Evolutionary conservation across 345 rosid genomes (phyloP), one percentile per base, ranked within the genome.

Genomic region (Heritiera littoralis): DNA sequence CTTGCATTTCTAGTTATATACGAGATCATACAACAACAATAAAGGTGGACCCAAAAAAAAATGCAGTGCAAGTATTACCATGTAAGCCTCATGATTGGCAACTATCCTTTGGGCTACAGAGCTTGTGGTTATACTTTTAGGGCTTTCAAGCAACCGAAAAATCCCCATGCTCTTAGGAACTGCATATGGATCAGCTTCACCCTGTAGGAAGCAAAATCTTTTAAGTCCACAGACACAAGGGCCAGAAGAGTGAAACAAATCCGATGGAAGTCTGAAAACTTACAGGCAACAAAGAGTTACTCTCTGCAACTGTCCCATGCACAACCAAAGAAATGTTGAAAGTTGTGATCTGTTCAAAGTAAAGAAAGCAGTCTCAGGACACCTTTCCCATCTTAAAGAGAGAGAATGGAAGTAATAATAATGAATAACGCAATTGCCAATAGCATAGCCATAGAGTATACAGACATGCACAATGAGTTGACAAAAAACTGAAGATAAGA

Each of bases 301-400:
- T 84, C 85, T 95, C 99, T 7, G 98, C 89, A 64, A 93, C 81
- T 68, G 98, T 92, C 72, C 99, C 98, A 77, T 83, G 98, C 85
- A 92, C 98, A 46, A 95, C 94, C 87, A 91, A 72, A 20, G 77
- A 74, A 40, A 55, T 74, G 77, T 74, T 56, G 77, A 74, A 55
- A 56, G 66, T 74, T 74, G 66, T 74, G 58, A 72, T 54, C 76
- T 72, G 76, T 18, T 54, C 45, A 52, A 32, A 52, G 2, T 11
- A 68, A 68, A 11, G 74, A 69, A 49, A 71, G 12, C 28, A 60
- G 0, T 35, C 23, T 66, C 43, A 79, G 45, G 2, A 15, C 51
- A 17, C 56, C 76, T n/a, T 40, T 59, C n/a, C 46, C 32, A 43
- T 48, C 46, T 74, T 5, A 9, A 12, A 9, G 7, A 54, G 10